Base-by-base conservation (phyloP, 306 rosid genomes). In the Canavalia gladiata region DNA sequence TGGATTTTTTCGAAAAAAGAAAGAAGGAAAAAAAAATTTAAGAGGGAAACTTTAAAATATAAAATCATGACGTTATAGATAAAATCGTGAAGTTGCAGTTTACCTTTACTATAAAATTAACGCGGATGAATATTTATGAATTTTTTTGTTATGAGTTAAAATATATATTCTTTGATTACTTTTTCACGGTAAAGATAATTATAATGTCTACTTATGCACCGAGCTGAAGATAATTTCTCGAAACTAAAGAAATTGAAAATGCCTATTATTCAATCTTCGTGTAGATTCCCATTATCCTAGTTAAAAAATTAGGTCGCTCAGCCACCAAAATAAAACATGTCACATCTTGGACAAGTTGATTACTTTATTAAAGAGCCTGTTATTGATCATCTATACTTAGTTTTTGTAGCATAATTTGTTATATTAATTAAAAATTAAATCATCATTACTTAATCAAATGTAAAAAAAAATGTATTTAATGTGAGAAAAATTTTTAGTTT, bases 221-320 rank as follows among this genome's bases (percentile, higher is more conserved):
- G 52, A 66, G 1, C 52, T 7, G 1, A 18, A 7, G 54, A 25
- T 68, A 29, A 46, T 29, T 29, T 10, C 18, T 43, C 5, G 28
- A 45, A 29, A 11, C 55, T 28, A 46, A 30, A 9, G 5, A 45
- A 68, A 68, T 4, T 68, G 8, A 67, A 42, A 37, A 54, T 0
- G 37, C 39, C 10, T 72, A 13, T 52, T n/a, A 35, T 52, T 72
- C 18, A 7, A 51, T 18, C 12, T 28, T 31, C 62, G 8, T 71
- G 49, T 50, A 51, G 64, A 72, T 52, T 72, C 8, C 72, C 54
- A 67, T 67, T 43, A 67, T 68, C 39, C 6, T 31, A 6, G 75
- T 70, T 70, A 18, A n/a, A 1, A 31, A 49, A 70, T 70, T 70
- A 12, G 31, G 75, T 13, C 43, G 8, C 58, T 46, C 56, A n/a